Evolutionary conservation across 2,329 filamentous ascomycete species (phyloP), one percentile per base, ranked within the genome.

Genomic region (Zasmidium cellare): DNA sequence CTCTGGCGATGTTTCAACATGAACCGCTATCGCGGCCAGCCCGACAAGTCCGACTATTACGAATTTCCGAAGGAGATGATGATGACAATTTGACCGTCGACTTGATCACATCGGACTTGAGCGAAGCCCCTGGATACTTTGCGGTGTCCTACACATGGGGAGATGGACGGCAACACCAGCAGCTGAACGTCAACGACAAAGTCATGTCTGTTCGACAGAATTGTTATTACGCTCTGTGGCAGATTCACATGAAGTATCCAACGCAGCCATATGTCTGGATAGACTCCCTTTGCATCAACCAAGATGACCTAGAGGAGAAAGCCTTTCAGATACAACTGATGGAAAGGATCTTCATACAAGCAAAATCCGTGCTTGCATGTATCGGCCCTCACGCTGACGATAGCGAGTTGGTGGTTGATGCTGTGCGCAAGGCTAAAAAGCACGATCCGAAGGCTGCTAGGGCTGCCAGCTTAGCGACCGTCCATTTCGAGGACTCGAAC

Each of bases 251-350:
- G 11, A 19, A 47, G 12, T n/a, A 49, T n/a, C 18, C 20, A 3
- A 2, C 24, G 7, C 6, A 41, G 22, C 2, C 9, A 3, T 46
- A 53, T 3, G n/a, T 48, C 3, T 60, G 60, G 60, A 51, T 58
- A 3, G 60, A 62, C 44, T 47, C 58, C 7, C 22, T 62, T 2
- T 62, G 60, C 24, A 62, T 62, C 41, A 58, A 62, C n/a, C 60
- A 60, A 23, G 38, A 25, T 18, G 57, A 62, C 38, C n/a, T 53
- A 9, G 18, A 47, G 14, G 57, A 60, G 24, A 46, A 51, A 16
- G 31, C 46, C 24, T 19, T 31, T 3, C 57, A 60, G 20, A 51
- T 60, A 14, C 16, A 44, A 18, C 20, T 54, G 16, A 62, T 62
- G 46, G 54, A 38, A 18, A 35, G 44, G 19, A 58, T 62, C 18